Evolutionary conservation across 305 asterid genomes (phyloP).

Genomic region (Stenogyne calaminthoides): DNA sequence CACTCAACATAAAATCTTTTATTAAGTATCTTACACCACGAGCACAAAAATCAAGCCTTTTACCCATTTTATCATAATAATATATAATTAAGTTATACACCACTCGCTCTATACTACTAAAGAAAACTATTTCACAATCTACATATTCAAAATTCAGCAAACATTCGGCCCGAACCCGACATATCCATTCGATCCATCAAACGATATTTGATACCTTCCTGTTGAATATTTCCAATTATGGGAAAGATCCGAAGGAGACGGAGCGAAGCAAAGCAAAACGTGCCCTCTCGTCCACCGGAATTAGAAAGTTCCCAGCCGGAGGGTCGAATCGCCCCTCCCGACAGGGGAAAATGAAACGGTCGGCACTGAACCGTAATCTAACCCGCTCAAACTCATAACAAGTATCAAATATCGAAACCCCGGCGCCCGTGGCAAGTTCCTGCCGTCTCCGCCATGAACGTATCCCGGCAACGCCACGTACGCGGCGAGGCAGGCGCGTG

Average conservation of each 20-base stretch:
- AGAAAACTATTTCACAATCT: slow-evolving; percentile 18
- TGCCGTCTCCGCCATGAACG: slow-evolving; percentile 55
- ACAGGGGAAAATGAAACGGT: slow-evolving; percentile 72
- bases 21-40: slow-evolving; percentile 32
- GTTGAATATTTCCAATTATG: slow-evolving; percentile 86
- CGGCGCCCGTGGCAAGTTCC: slow-evolving; percentile 52
- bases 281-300: slow-evolving; percentile 89
- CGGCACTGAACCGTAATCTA: slow-evolving; percentile 74
- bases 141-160: slow-evolving; percentile 51
- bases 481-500: slow-evolving; percentile 66
- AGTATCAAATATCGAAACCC: slow-evolving; percentile 67
- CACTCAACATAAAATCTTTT: slow-evolving; percentile 13
- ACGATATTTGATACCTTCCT: slow-evolving; percentile 85
- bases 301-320: slow-evolving; percentile 79
- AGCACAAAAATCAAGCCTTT: slow-evolving; percentile 36
- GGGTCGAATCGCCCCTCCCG: slow-evolving; percentile 77
- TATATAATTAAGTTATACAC: slow-evolving; percentile 20
- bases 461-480: slow-evolving; percentile 68
- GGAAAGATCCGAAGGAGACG: slow-evolving; percentile 70
- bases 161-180: slow-evolving; percentile 89
- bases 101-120: slow-evolving; percentile 20
- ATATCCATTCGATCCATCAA: slow-evolving; percentile 69
- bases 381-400: slow-evolving; percentile 72
- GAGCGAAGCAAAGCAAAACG: slow-evolving; percentile 88
- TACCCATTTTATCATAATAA: slow-evolving; percentile 24